Evolutionary conservation across 2,329 filamentous ascomycete genomes (phyloP).

Genomic region (Helotiales sp.): DNA sequence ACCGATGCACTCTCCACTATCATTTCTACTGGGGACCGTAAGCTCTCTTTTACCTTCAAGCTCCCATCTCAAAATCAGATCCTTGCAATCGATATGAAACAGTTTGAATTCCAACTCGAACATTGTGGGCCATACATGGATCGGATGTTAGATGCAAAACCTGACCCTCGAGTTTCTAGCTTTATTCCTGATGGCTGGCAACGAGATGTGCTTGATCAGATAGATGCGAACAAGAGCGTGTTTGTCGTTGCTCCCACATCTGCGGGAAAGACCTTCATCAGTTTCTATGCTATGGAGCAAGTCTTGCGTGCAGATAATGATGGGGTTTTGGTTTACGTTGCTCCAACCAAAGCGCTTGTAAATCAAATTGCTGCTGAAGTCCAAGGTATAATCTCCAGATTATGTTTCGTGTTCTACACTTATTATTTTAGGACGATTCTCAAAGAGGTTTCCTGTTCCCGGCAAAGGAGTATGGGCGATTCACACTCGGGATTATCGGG

Average conservation of each 20-base stretch:
- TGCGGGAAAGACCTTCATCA: conserved; percentile 83
- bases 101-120: conserved; percentile 67
- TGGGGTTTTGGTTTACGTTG: conserved; percentile 76
- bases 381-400: conserved; percentile 55
- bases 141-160: conserved; percentile 70
- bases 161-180: conserved; percentile 67
- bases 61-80: conserved; percentile 42
- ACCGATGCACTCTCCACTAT: conserved; percentile 39
- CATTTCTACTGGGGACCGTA: conserved; percentile 42
- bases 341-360: conserved; percentile 80
- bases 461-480: conserved; percentile 79
- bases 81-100: conserved; percentile 45
- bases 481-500: conserved; percentile 74
- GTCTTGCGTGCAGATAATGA: conserved; percentile 71
- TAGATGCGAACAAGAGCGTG: conserved; percentile 71
- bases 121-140: conserved; percentile 77
- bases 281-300: conserved; percentile 83
- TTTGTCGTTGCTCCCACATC: conserved; percentile 80
- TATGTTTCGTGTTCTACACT: conserved; percentile 10
- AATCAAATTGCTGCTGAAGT: conserved; percentile 85
- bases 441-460: conserved; percentile 61
- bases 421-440: conserved; percentile 57
- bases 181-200: conserved; percentile 83
- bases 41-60: conserved; percentile 52
- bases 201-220: conserved; percentile 71